Percentiles rank a stretch among this genome's conserved stretches.
Evolutionary conservation across 164 flowering plant species (phyloP).

Genomic region (Stephania yunnanensis): DNA sequence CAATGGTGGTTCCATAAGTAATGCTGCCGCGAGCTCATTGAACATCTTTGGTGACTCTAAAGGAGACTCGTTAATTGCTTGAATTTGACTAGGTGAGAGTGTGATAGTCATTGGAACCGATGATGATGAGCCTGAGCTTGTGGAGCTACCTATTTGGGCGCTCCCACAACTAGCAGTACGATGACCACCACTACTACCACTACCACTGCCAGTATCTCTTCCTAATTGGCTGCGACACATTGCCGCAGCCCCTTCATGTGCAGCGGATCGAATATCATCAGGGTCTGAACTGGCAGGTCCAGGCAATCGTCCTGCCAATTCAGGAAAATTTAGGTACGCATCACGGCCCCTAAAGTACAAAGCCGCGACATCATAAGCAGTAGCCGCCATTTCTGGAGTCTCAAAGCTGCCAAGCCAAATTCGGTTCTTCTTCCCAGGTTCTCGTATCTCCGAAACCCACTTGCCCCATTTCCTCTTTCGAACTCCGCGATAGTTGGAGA

Average conservation of each 20-base stretch:
- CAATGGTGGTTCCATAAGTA: constrained; percentile 11
- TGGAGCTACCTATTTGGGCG: constrained; percentile 5
- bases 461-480: constrained; percentile 54
- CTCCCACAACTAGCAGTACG: neutral
- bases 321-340: constrained; percentile 49
- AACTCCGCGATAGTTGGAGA: constrained; percentile 32
- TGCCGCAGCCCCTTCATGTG: constrained; percentile 23
- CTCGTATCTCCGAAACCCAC: constrained; percentile 63
- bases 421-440: constrained; percentile 43
- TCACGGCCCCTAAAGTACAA: constrained; percentile 28
- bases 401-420: constrained; percentile 58
- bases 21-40: constrained; percentile 31
- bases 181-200: neutral
- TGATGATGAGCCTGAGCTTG: constrained; percentile 4
- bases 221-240: constrained; percentile 10
- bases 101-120: constrained; percentile 27
- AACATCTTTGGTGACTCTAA: constrained; percentile 63
- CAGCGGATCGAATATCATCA: constrained; percentile 34
- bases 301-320: constrained; percentile 27
- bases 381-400: constrained; percentile 50
- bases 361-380: constrained; percentile 51
- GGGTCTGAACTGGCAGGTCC: constrained; percentile 31
- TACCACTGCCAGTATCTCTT: neutral
- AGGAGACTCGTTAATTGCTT: constrained; percentile 58
- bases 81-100: constrained; percentile 43